Evolutionary conservation across 495 filamentous ascomycete species (phyloP).

Genomic region (Pyronema domesticum): DNA sequence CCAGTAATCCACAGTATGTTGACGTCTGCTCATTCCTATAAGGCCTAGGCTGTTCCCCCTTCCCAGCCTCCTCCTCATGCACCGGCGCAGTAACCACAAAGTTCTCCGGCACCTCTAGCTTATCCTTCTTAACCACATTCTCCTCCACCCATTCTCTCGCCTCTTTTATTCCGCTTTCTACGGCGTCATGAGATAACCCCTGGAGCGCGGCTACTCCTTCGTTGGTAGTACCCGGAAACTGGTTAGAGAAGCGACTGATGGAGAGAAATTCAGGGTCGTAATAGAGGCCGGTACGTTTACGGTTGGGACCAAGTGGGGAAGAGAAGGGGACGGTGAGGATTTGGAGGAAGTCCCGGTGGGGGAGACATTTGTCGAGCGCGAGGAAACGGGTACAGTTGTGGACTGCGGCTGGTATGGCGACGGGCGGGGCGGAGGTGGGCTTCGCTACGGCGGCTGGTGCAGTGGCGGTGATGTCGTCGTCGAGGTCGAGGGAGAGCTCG

Average conservation of each 20-base stretch:
- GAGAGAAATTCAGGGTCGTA: constrained; percentile 95
- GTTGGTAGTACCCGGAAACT: constrained; percentile 23
- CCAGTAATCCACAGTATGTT: constrained; percentile 57
- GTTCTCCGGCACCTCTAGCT: constrained; percentile 47
- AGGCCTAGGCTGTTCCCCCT: constrained; percentile 41
- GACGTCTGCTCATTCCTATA: constrained; percentile 70
- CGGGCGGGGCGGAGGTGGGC: constrained; percentile 8
- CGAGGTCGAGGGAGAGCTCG: constrained; percentile 38
- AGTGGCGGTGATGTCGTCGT: constrained; percentile 25
- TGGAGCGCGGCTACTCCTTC: constrained; percentile 1
- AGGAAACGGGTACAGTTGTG: constrained; percentile 66
- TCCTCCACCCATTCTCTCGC: constrained; percentile 61
- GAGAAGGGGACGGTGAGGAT: constrained; percentile 37
- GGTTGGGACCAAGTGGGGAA: constrained; percentile 16
- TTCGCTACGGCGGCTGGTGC: neutral
- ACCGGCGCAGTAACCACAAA: constrained; percentile 60
- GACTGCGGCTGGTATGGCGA: constrained; percentile 30
- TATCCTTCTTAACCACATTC: constrained; percentile 41
- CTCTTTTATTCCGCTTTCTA: constrained; percentile 14
- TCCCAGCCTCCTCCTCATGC: constrained; percentile 33
- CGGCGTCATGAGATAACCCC: neutral
- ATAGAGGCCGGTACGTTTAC: constrained; percentile 33
- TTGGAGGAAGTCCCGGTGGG: constrained; percentile 63
- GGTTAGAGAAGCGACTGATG: constrained; percentile 64
- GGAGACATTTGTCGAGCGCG: constrained; percentile 75